phyloP scores from a whole-genome alignment of 805 yeast species.

The Zygosaccharomyces bisporus region DNA sequence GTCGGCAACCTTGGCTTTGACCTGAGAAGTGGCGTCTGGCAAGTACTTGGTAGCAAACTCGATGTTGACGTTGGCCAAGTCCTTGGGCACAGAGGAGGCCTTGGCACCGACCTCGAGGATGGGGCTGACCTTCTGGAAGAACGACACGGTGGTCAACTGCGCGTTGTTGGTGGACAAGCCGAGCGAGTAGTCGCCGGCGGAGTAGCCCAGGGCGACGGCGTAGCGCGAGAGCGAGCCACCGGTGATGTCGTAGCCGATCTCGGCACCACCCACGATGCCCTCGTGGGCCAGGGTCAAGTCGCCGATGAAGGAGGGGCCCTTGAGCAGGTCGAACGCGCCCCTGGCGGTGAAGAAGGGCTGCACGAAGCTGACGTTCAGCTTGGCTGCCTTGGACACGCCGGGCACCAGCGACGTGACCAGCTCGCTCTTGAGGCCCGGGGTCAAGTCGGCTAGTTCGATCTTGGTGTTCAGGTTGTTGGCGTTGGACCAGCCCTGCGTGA shows the following conservation, averaged over 20 bases:
- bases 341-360: conserved; percentile 93
- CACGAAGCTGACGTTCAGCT: conserved; percentile 82
- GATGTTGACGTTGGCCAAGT: conserved; percentile 71
- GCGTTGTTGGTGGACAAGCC: conserved; percentile 72
- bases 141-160: conserved; percentile 87
- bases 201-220: conserved; percentile 91
- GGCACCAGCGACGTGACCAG: conserved; percentile 85
- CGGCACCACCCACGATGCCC: conserved; percentile 95
- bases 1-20: conserved; percentile 96
- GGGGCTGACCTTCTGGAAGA: conserved; percentile 93
- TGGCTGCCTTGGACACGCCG: conserved; percentile 78
- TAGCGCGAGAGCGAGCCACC: conserved; percentile 90
- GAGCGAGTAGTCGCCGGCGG: conserved; percentile 80
- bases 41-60: conserved; percentile 95
- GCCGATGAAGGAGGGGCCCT: conserved; percentile 94
- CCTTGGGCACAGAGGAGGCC: conserved; percentile 88
- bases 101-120: conserved; percentile 95
- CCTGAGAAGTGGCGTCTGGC: conserved; percentile 81
- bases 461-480: conserved; percentile 89
- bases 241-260: conserved; percentile 92
- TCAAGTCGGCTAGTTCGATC: conserved; percentile 85
- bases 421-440: conserved; percentile 94
- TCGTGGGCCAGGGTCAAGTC: conserved; percentile 93
- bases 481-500: conserved; percentile 98
- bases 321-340: conserved; percentile 89